Percentiles rank a stretch among this genome's conserved stretches.
phyloP scores from a whole-genome alignment of 208 protist genomes.

The Leishmania guyanensis region DNA sequence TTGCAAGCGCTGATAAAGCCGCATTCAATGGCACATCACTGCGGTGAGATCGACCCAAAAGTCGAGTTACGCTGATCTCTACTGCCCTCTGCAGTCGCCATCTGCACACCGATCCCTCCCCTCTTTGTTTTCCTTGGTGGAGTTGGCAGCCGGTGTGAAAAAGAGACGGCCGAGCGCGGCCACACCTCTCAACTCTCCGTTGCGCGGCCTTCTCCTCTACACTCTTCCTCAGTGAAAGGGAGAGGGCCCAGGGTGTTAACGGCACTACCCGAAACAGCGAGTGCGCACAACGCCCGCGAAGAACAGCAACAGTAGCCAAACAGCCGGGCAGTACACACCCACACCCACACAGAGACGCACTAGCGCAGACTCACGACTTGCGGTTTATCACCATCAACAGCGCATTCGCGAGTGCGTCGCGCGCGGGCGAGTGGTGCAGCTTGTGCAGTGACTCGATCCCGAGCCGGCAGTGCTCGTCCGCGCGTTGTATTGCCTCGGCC shows the following conservation, averaged over 20 bases:
- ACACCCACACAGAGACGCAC: background rate
- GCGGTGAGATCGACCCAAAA: background rate
- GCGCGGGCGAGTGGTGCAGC: constrained; percentile 59
- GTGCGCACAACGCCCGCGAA: background rate
- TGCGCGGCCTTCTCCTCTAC: background rate
- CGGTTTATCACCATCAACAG: constrained; percentile 66
- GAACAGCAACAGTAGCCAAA: background rate
- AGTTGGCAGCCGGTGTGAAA: background rate
- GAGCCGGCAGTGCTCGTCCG: constrained; percentile 68
- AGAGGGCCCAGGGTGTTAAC: no score
- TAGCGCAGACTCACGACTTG: constrained; percentile 27
- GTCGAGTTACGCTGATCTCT: no score
- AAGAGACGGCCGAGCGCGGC: background rate
- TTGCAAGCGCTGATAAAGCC: background rate
- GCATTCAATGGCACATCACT: background rate
- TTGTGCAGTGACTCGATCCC: constrained; percentile 47
- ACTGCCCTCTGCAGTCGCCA: background rate
- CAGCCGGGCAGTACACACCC: background rate
- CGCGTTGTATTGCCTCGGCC: constrained; percentile 57
- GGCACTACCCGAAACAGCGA: no score
- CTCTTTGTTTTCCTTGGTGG: background rate
- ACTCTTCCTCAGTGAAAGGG: background rate
- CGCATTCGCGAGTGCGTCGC: constrained; percentile 62
- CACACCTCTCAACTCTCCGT: background rate
- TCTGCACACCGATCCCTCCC: background rate